Evolutionary conservation across 768 basidiomycete genomes (phyloP).

Genomic region (Termitomyces sp.): DNA sequence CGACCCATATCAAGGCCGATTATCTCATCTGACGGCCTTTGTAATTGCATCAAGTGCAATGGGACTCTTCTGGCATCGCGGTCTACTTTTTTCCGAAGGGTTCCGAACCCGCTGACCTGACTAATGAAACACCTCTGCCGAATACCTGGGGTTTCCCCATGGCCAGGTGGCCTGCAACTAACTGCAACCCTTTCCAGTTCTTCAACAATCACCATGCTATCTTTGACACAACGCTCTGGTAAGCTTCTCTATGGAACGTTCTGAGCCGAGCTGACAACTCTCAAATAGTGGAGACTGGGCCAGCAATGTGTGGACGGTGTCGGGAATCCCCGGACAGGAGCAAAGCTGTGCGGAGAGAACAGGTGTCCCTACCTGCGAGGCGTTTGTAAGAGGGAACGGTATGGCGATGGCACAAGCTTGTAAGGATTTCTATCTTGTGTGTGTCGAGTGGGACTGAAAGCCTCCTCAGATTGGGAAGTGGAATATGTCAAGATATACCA

Average conservation of each 20-base stretch:
- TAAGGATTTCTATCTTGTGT: slow-evolving; percentile 33
- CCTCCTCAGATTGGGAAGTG: slow-evolving; percentile 72
- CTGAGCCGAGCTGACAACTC: not conserved
- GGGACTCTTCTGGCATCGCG: slow-evolving; percentile 70
- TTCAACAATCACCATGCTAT: slow-evolving; percentile 75
- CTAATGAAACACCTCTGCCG: slow-evolving; percentile 67
- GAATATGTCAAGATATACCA: slow-evolving; percentile 72
- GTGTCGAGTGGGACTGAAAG: not conserved
- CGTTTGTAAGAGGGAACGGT: slow-evolving; percentile 72
- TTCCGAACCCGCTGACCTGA: slow-evolving; percentile 74
- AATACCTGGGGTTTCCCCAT: slow-evolving; percentile 69
- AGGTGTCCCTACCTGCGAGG: slow-evolving; percentile 74
- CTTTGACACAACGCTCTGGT: slow-evolving; percentile 87
- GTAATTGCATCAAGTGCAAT: slow-evolving; percentile 49
- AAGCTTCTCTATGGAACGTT: slow-evolving; percentile 13
- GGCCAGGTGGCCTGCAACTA: slow-evolving; percentile 72
- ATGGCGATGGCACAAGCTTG: slow-evolving; percentile 71
- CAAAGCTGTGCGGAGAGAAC: slow-evolving; percentile 83
- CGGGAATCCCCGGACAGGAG: slow-evolving; percentile 80
- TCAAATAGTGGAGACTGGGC: slow-evolving; percentile 82
- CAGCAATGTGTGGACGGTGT: slow-evolving; percentile 62
- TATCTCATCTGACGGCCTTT: not conserved
- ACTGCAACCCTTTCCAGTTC: slow-evolving; percentile 73
- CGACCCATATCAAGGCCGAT: slow-evolving; percentile 3
- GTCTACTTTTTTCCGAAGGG: slow-evolving; percentile 79